Percentiles rank a stretch among this genome's conserved stretches.
phyloP scores from a whole-genome alignment of 768 basidiomycete genomes.

The Tulasnella sp. region DNA sequence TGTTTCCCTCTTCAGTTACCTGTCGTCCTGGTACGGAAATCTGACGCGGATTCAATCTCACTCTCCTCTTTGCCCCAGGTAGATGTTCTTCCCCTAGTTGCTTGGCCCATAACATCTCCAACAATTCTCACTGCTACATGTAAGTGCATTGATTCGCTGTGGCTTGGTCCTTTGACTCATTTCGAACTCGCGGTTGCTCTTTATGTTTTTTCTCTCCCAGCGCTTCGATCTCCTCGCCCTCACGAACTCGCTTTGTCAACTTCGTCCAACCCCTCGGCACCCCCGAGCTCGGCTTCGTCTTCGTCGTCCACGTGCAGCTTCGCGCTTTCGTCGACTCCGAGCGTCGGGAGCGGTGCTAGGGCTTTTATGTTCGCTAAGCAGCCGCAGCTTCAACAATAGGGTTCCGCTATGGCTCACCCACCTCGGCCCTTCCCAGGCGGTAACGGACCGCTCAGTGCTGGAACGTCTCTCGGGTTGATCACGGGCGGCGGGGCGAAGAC shows the following conservation, averaged over 20 bases:
- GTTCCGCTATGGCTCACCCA: background rate
- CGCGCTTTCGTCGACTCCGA: constrained; percentile 30
- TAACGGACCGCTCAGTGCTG: background rate
- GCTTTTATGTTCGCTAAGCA: background rate
- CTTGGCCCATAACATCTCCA: constrained; percentile 1
- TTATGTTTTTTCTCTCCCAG: background rate
- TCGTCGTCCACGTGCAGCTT: constrained; percentile 34
- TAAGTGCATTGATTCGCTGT: background rate
- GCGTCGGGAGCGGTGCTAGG: background rate
- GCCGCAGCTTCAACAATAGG: background rate
- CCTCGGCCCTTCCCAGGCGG: background rate
- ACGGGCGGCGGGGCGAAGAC: background rate
- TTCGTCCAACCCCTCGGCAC: constrained; percentile 27
- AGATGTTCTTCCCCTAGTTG: constrained; percentile 21
- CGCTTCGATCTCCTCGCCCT: constrained; percentile 16
- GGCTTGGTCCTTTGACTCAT: constrained; percentile 23
- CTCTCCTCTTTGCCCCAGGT: constrained; percentile 32
- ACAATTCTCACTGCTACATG: constrained; percentile 5
- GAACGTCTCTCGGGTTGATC: background rate
- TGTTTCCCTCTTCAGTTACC: background rate
- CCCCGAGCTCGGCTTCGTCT: constrained; percentile 26
- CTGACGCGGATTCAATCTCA: background rate
- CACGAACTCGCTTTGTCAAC: constrained; percentile 26
- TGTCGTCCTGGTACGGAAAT: background rate
- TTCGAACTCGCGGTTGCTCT: background rate